These are phyloP conservation scores for Yamadazyma kitorensis DNA, from an alignment of 805 yeast species.

Conservation along the genomic window DNA sequence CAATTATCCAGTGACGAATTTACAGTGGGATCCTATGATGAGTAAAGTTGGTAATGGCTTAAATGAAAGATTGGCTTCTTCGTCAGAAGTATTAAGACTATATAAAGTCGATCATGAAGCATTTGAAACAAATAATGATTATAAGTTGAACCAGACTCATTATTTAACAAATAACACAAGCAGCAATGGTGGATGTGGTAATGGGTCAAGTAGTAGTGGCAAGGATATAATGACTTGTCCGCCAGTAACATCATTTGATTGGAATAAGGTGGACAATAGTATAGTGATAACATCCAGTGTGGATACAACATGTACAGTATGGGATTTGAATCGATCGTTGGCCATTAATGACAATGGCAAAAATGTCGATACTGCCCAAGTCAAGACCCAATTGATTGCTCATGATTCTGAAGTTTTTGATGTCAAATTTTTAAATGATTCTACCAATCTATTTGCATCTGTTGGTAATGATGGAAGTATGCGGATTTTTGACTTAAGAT, in stretches of 20 bases:
- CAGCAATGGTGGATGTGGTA: too few species aligned
- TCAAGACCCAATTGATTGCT: conserved; percentile 91
- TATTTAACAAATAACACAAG: conserved; percentile 37
- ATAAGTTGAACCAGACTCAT: conserved; percentile 39
- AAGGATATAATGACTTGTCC: conserved; percentile 51
- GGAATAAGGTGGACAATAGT: conserved; percentile 74
- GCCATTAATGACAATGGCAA: conserved; percentile 2
- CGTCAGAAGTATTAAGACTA: conserved; percentile 68
- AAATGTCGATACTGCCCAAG: conserved; percentile 45
- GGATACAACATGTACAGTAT: conserved; percentile 95
- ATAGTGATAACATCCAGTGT: conserved; percentile 80
- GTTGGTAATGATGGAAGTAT: conserved; percentile 96
- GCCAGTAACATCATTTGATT: conserved; percentile 91
- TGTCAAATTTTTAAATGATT: conserved; percentile 75
- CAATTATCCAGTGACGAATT: conserved; percentile 66
- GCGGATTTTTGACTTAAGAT: conserved; percentile 84
- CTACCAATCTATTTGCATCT: conserved; percentile 78
- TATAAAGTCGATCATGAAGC: conserved; percentile 52
- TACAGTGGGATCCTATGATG: conserved; percentile 70
- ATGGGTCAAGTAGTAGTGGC: conserved; percentile 14
- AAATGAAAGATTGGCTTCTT: conserved; percentile 54
- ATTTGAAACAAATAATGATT: conserved; percentile 37
- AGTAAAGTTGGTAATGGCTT: conserved; percentile 19
- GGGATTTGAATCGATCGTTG: conserved; percentile 63
- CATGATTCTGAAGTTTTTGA: conserved; percentile 96